A percentile compares a stretch with the other conserved stretches of the same genome.
Conservation (phyloP, 768 basidiomycete genomes). For the Megacollybia marginata region DNA sequence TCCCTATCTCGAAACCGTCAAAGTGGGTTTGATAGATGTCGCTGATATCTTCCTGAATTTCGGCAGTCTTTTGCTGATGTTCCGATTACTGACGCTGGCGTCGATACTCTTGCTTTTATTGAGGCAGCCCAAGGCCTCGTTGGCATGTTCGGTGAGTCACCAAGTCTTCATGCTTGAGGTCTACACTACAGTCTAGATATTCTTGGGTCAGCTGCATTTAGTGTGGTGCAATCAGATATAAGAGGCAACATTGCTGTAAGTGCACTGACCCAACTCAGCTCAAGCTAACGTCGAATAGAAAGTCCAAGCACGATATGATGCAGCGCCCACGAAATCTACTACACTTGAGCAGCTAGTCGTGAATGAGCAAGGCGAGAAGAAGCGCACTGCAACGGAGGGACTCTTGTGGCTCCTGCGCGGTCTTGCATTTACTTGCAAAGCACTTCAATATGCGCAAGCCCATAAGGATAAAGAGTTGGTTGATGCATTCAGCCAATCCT, state of each 20-base stretch:
- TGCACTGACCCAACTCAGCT: constrained; percentile 5
- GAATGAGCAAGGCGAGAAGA: constrained; percentile 84
- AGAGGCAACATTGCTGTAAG: constrained; percentile 86
- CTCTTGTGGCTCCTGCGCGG: constrained; percentile 93
- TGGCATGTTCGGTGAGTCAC: constrained; percentile 70
- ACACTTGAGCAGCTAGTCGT: constrained; percentile 82
- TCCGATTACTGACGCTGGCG: constrained; percentile 73
- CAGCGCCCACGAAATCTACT: constrained; percentile 50
- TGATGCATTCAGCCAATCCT: constrained; percentile 71
- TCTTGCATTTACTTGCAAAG: constrained; percentile 81
- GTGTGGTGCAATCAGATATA: constrained; percentile 77
- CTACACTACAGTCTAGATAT: constrained; percentile 45
- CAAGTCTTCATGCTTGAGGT: background rate
- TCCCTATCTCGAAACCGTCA: constrained; percentile 67
- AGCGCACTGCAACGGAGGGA: constrained; percentile 82
- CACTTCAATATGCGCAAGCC: constrained; percentile 63
- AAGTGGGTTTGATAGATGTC: constrained; percentile 28
- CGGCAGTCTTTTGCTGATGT: constrained; percentile 93
- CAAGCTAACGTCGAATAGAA: constrained; percentile 46
- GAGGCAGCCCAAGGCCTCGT: constrained; percentile 86
- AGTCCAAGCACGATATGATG: constrained; percentile 75
- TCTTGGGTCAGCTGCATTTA: constrained; percentile 79
- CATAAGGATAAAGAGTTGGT: constrained; percentile 60
- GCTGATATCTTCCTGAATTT: background rate
- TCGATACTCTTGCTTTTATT: constrained; percentile 84